phyloP scores from a whole-genome alignment of 2,329 filamentous ascomycete genomes.

The Akanthomyces dipterigenus region DNA sequence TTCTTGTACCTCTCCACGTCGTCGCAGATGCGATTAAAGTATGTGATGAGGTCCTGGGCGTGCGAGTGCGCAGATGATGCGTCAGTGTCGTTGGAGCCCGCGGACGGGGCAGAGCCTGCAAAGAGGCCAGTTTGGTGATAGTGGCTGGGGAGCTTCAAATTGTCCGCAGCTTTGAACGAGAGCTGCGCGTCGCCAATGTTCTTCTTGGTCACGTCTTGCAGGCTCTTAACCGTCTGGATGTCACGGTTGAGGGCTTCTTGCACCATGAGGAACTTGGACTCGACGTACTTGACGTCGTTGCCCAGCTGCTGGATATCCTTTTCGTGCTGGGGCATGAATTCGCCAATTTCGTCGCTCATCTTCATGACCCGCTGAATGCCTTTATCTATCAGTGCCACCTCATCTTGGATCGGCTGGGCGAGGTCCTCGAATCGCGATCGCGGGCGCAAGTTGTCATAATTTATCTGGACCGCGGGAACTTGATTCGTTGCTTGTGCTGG shows the following conservation, averaged over 20 bases:
- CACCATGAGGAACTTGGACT: slow-evolving; percentile 40
- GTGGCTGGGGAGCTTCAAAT: slow-evolving; percentile 60
- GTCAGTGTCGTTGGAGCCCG: slow-evolving; percentile 24
- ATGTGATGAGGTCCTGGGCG: slow-evolving; percentile 37
- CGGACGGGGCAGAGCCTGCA: slow-evolving; percentile 25
- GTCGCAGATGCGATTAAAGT: slow-evolving; percentile 38
- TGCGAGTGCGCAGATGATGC: slow-evolving; percentile 30
- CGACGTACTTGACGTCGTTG: slow-evolving; percentile 41
- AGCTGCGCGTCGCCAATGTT: slow-evolving; percentile 66
- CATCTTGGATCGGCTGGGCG: slow-evolving; percentile 69
- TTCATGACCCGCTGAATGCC: slow-evolving; percentile 75
- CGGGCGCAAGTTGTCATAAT: slow-evolving; percentile 69
- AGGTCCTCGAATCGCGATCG: slow-evolving; percentile 92
- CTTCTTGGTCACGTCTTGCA: slow-evolving; percentile 52
- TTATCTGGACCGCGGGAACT: slow-evolving; percentile 69
- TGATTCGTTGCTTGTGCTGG: slow-evolving; percentile 29
- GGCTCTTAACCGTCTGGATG: slow-evolving; percentile 54
- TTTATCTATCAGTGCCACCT: slow-evolving; percentile 72
- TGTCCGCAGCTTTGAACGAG: slow-evolving; percentile 67
- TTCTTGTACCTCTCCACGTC: slow-evolving; percentile 37
- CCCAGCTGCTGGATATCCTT: slow-evolving; percentile 40
- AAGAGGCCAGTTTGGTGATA: slow-evolving; percentile 44
- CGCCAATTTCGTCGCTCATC: slow-evolving; percentile 69
- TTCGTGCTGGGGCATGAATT: slow-evolving; percentile 53
- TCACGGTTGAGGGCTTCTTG: slow-evolving; percentile 46